Conservation (phyloP, 108 stramenopile genomes). For the Pseudonitzschia pungens region DNA sequence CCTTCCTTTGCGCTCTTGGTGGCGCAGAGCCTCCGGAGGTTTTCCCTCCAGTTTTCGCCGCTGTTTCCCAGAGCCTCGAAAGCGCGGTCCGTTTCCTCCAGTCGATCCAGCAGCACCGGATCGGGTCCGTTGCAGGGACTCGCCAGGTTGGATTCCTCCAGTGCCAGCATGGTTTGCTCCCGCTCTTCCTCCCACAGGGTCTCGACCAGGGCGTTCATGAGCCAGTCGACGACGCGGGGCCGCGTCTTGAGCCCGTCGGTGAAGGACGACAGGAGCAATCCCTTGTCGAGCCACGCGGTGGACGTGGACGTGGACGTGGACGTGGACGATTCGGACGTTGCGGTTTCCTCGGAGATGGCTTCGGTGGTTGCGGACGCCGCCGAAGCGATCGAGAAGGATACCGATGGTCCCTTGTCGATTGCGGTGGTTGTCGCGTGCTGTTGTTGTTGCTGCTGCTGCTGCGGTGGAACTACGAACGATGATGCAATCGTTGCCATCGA, state of each 20-base stretch:
- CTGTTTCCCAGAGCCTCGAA: neutral
- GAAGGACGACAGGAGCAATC: conserved; percentile 74
- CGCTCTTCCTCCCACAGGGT: conserved; percentile 44
- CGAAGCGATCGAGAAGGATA: neutral
- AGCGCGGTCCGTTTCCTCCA: conserved; percentile 32
- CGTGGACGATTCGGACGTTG: neutral
- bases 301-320: too few relatives aligned
- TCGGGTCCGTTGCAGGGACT: conserved; percentile 82
- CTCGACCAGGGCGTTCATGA: conserved; percentile 50
- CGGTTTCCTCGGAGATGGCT: neutral
- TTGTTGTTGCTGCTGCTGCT: too few relatives aligned
- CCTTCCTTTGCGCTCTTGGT: neutral
- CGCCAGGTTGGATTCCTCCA: conserved; percentile 49
- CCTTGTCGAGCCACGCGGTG: conserved; percentile 16
- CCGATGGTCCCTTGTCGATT: neutral
- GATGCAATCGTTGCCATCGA: neutral
- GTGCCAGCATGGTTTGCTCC: conserved; percentile 27
- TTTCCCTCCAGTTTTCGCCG: conserved; percentile 2
- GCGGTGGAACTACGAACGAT: neutral
- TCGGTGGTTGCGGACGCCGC: neutral
- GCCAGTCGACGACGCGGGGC: conserved; percentile 49
- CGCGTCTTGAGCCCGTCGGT: conserved; percentile 62
- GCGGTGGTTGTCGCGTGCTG: neutral
- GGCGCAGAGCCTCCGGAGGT: neutral
- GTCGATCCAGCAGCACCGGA: conserved; percentile 34